A percentile compares a stretch with the other conserved stretches of the same genome.
These are phyloP conservation scores for Inosperma sp. DNA, from an alignment of 768 basidiomycete species.

Conservation along the genomic window DNA sequence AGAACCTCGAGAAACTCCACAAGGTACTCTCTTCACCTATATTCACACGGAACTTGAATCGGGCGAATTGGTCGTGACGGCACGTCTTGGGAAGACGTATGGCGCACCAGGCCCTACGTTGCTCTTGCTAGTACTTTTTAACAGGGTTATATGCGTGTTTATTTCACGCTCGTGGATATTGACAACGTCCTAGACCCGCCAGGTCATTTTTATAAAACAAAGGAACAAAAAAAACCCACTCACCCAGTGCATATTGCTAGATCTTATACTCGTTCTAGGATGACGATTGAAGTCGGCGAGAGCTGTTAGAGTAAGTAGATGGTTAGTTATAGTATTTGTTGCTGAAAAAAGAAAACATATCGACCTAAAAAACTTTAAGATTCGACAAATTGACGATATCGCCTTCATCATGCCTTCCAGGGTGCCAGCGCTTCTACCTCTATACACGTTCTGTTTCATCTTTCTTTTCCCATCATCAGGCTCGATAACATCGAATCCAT, in stretches of 20 bases:
- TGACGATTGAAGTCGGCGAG: conserved; percentile 70
- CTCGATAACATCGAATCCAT: conserved; percentile 55
- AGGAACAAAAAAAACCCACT: conserved; percentile 29
- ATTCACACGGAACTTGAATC: conserved; percentile 46
- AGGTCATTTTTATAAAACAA: background rate
- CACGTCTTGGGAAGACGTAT: conserved; percentile 78
- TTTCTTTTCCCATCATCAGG: conserved; percentile 47
- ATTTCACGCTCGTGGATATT: conserved; percentile 49
- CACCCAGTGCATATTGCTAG: conserved; percentile 85
- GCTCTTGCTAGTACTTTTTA: conserved; percentile 27
- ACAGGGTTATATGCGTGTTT: conserved; percentile 60
- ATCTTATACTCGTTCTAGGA: conserved; percentile 83
- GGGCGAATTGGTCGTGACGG: conserved; percentile 47
- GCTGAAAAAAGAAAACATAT: conserved; percentile 18
- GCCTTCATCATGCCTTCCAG: conserved; percentile 86
- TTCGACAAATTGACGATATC: conserved; percentile 88
- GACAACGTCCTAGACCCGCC: conserved; percentile 58
- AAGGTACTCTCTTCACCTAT: conserved; percentile 68
- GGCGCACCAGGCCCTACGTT: conserved; percentile 34
- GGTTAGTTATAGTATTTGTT: conserved; percentile 4
- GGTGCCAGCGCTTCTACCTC: conserved; percentile 88
- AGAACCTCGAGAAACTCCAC: too few relatives aligned
- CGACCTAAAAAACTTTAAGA: conserved; percentile 76
- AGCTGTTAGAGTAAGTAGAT: conserved; percentile 61
- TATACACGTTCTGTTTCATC: conserved; percentile 54